Conservation (phyloP, 805 yeast species). For the Metschnikowia noctiluminum region DNA sequence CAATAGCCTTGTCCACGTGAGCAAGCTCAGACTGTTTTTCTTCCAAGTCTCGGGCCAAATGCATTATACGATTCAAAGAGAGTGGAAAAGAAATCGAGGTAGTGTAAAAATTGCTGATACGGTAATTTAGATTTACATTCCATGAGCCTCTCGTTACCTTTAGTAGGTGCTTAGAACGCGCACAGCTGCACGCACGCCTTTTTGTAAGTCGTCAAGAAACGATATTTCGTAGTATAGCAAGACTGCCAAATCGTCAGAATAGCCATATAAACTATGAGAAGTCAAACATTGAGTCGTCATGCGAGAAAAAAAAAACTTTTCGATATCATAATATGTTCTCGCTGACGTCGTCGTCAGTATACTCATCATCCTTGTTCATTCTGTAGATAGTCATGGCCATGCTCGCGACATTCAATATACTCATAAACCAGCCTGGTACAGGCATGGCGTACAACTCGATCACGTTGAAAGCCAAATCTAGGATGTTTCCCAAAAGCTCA, state of each 20-base stretch:
- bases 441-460: constrained; percentile 35
- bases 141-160: background rate
- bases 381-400: constrained; percentile 48
- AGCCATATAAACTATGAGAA: background rate
- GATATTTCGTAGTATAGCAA: too few relatives aligned
- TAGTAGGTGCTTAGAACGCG: background rate
- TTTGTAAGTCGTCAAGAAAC: background rate
- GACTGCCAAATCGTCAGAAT: background rate
- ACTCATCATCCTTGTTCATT: constrained; percentile 48
- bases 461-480: constrained; percentile 38
- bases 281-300: too few relatives aligned
- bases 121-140: too few relatives aligned
- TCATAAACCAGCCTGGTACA: constrained; percentile 44
- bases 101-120: background rate
- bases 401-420: constrained; percentile 36
- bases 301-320: too few relatives aligned
- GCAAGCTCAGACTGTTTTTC: background rate
- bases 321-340: constrained; percentile 35
- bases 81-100: background rate
- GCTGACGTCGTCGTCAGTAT: constrained; percentile 40
- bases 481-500: constrained; percentile 40
- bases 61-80: background rate
- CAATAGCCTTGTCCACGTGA: constrained; percentile 4
- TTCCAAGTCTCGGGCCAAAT: constrained; percentile 1
- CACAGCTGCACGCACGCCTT: background rate